These are phyloP conservation scores for Erysimum cheiranthoides DNA, from an alignment of 345 rosid species.

Conservation along the genomic window DNA sequence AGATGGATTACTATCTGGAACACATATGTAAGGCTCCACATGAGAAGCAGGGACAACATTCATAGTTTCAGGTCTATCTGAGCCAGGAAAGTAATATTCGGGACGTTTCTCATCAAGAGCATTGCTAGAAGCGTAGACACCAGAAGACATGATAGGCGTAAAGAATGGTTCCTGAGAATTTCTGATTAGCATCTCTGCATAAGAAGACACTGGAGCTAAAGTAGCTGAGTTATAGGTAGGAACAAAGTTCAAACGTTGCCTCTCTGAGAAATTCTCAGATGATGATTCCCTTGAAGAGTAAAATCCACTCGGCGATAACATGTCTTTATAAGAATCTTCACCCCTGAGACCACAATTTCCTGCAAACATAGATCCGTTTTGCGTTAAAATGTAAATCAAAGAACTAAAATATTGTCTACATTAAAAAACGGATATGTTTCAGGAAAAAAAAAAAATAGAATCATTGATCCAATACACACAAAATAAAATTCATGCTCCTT, in stretches of 20 bases:
- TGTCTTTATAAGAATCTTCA: constrained; percentile 46
- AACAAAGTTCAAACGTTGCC: constrained; percentile 38
- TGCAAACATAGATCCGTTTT: constrained; percentile 32
- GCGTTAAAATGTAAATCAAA: background rate
- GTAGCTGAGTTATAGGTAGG: constrained; percentile 47
- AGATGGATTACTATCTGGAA: constrained; percentile 44
- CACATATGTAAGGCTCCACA: constrained; percentile 29
- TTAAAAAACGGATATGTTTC: too few species aligned
- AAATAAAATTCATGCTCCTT: background rate
- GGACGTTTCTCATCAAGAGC: constrained; percentile 27
- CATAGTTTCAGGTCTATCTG: constrained; percentile 44
- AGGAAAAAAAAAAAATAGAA: background rate
- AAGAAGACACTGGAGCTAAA: constrained; percentile 46
- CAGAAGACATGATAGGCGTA: constrained; percentile 32
- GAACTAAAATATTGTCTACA: background rate
- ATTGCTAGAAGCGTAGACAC: constrained; percentile 28
- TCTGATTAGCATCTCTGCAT: constrained; percentile 44
- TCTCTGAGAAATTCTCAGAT: constrained; percentile 47
- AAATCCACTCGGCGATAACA: constrained; percentile 41
- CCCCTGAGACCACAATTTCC: constrained; percentile 50
- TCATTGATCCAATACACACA: constrained; percentile 13
- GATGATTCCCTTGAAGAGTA: constrained; percentile 43
- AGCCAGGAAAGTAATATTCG: constrained; percentile 35
- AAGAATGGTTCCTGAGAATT: constrained; percentile 46
- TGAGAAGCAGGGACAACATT: constrained; percentile 41